Percentiles rank a stretch among this genome's conserved stretches.
phyloP scores from a whole-genome alignment of 179 eudicot genomes.

The Heliamphora pulchella region DNA sequence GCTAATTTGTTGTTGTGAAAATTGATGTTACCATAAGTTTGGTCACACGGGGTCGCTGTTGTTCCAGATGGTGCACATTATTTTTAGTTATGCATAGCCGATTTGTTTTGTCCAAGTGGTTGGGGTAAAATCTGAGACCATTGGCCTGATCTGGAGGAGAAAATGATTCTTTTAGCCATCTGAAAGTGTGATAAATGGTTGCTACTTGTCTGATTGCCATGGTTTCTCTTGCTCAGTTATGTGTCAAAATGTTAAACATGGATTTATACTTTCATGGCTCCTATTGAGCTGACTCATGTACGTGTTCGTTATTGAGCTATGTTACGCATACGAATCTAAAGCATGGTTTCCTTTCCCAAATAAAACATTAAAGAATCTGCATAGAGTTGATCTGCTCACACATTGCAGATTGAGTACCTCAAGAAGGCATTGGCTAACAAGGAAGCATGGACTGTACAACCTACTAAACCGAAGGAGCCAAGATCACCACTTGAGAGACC shows the following conservation, averaged over 20 bases:
- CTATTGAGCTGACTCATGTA: not conserved
- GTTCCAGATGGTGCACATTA: not conserved
- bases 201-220: not conserved
- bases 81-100: not conserved
- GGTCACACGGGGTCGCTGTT: not conserved
- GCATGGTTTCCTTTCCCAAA: not conserved
- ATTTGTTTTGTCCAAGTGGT: not conserved
- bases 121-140: not conserved
- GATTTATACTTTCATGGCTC: not conserved
- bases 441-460: slow-evolving; percentile 25
- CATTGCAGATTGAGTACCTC: slow-evolving; percentile 59
- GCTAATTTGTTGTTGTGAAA: no score
- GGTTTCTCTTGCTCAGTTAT: not conserved
- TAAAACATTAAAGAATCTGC: not conserved
- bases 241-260: not conserved
- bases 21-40: no score
- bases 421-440: slow-evolving; percentile 48
- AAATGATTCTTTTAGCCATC: not conserved
- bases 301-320: not conserved
- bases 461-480: slow-evolving; percentile 20
- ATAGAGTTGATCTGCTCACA: not conserved
- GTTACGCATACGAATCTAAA: not conserved
- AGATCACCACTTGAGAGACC: slow-evolving; percentile 29
- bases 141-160: not conserved
- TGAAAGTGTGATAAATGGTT: not conserved